Percentiles rank a stretch among this genome's conserved stretches.
Conservation (phyloP, 257 asterid genomes). For the Nicotiana benthamiana region DNA sequence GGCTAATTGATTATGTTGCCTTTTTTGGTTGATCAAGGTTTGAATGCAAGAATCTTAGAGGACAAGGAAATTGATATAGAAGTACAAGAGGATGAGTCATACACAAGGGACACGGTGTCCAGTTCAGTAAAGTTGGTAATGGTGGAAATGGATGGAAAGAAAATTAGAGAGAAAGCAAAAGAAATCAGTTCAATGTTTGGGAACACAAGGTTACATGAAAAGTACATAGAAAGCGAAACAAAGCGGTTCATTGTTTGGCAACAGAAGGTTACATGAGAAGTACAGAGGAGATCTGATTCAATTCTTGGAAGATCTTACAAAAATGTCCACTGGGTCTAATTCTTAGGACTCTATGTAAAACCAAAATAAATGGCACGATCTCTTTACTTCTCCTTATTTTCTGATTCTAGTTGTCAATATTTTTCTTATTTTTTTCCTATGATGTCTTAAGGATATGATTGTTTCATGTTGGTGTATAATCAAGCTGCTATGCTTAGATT, state of each 20-base stretch:
- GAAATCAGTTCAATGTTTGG: conserved; percentile 12
- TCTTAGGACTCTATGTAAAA: background rate
- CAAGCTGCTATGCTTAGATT: too few relatives aligned
- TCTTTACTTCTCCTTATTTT: background rate
- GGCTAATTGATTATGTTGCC: conserved; percentile 30
- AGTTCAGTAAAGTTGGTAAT: conserved; percentile 21
- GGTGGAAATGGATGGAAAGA: conserved; percentile 15
- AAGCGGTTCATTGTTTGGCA: conserved; percentile 8
- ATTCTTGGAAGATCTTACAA: background rate
- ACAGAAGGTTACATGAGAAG: conserved; percentile 12
- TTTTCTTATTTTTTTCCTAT: background rate
- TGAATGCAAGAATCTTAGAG: conserved; percentile 26
- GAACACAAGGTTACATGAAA: conserved; percentile 12
- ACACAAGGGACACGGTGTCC: conserved; percentile 19
- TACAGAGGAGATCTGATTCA: background rate
- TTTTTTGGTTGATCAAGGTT: conserved; percentile 26
- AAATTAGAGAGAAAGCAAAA: conserved; percentile 7
- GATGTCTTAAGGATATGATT: too few relatives aligned
- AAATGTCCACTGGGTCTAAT: background rate
- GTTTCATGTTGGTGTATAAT: too few relatives aligned
- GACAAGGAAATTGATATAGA: conserved; percentile 24
- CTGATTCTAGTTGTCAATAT: background rate
- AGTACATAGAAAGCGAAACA: background rate
- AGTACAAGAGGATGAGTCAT: conserved; percentile 28
- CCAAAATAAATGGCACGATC: background rate